Conservation (phyloP, 345 rosid species). For the Sonneratia caseolaris region DNA sequence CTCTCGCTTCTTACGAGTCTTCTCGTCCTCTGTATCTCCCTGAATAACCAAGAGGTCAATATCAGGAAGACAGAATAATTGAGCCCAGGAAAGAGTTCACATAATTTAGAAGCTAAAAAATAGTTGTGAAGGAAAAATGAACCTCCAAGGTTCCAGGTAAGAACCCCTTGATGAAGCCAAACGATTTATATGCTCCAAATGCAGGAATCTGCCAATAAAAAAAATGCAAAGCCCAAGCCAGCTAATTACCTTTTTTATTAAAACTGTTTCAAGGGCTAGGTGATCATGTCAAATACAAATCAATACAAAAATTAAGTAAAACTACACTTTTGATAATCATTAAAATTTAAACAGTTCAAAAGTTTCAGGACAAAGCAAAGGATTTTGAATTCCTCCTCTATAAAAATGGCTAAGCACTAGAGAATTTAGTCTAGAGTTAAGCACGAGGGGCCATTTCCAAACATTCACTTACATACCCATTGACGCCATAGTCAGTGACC, state of each 20-base stretch:
- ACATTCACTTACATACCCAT: background rate
- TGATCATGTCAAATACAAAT: background rate
- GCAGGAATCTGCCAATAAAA: slow-evolving; percentile 48
- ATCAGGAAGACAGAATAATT: background rate
- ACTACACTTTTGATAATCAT: background rate
- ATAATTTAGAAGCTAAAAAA: slow-evolving; percentile 1
- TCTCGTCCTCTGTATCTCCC: slow-evolving; percentile 73
- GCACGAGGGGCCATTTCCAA: background rate
- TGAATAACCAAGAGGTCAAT: slow-evolving; percentile 15
- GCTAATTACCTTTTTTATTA: background rate
- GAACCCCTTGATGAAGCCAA: slow-evolving; percentile 50
- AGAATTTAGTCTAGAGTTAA: background rate
- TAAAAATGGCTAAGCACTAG: background rate
- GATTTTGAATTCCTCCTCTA: background rate
- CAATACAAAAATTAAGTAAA: background rate
- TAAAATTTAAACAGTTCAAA: background rate
- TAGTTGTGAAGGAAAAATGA: slow-evolving; percentile 12
- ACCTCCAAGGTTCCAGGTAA: slow-evolving; percentile 66
- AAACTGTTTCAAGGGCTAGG: background rate
- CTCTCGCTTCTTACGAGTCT: slow-evolving; percentile 78
- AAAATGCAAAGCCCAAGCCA: background rate
- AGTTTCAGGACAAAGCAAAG: background rate
- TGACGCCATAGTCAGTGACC: background rate
- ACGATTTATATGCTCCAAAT: slow-evolving; percentile 62
- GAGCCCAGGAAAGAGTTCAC: background rate